These are phyloP conservation scores for Fusarium albidum DNA, from an alignment of 2,329 filamentous ascomycete genomes.

Conservation along the genomic window DNA sequence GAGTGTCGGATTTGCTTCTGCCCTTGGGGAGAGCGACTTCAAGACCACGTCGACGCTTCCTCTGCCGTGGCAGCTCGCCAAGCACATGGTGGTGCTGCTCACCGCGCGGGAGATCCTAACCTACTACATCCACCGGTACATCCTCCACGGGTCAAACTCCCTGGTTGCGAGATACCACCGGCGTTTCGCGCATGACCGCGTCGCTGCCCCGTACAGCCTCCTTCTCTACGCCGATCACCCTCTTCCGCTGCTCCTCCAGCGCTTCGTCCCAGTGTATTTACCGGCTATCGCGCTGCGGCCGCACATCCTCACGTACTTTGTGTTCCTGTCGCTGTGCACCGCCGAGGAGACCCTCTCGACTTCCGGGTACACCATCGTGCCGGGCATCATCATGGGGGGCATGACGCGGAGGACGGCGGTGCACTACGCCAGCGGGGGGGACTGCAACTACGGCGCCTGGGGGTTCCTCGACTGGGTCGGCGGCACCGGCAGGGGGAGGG, in stretches of 20 bases:
- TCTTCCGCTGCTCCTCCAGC: conserved; percentile 66
- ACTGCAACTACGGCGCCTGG: conserved; percentile 69
- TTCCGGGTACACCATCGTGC: conserved; percentile 71
- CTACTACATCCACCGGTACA: conserved; percentile 77
- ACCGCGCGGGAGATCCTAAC: conserved; percentile 65
- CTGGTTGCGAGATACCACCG: conserved; percentile 53
- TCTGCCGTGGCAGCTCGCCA: conserved; percentile 61
- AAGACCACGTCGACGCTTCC: conserved; percentile 58
- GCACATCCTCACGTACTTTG: conserved; percentile 76
- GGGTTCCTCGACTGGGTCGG: conserved; percentile 69
- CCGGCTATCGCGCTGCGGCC: conserved; percentile 71
- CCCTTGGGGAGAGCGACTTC: conserved; percentile 53
- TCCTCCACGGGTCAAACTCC: conserved; percentile 65
- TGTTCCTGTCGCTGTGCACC: conserved; percentile 69
- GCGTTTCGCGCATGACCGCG: conserved; percentile 60
- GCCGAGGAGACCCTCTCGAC: conserved; percentile 72
- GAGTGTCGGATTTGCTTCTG: conserved; percentile 46
- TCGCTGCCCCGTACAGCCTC: conserved; percentile 67
- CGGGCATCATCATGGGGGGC: conserved; percentile 62
- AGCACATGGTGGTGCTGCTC: conserved; percentile 56
- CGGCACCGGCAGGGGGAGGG: conserved; percentile 62
- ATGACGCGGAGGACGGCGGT: conserved; percentile 52
- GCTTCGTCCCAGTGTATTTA: conserved; percentile 71
- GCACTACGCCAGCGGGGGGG: conserved; percentile 65
- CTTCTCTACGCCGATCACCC: conserved; percentile 75